phyloP scores from a whole-genome alignment of 306 rosid species.

The Quercus suber region DNA sequence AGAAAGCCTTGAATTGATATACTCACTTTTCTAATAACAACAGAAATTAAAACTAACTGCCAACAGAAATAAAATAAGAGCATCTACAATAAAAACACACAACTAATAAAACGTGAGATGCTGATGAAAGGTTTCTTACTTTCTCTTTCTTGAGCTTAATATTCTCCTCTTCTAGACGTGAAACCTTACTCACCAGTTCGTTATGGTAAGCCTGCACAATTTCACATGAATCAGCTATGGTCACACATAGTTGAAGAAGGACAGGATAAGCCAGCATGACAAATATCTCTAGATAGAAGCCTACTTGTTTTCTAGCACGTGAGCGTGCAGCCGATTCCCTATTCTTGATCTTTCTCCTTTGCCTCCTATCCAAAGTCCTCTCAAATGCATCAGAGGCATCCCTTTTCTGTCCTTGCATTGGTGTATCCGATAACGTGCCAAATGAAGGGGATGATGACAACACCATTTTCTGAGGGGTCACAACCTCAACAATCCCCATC shows the following conservation, averaged over 20 bases:
- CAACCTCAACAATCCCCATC: constrained; percentile 39
- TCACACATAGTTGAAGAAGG: background rate
- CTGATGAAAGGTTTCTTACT: constrained; percentile 31
- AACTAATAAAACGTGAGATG: background rate
- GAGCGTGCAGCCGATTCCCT: constrained; percentile 92
- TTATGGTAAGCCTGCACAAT: constrained; percentile 58
- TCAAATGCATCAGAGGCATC: constrained; percentile 54
- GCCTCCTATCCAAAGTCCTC: constrained; percentile 69
- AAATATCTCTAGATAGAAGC: background rate
- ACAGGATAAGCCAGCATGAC: constrained; percentile 5
- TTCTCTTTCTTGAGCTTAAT: constrained; percentile 63
- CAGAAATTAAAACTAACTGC: background rate
- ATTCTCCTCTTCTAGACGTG: constrained; percentile 59
- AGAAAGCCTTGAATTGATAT: background rate
- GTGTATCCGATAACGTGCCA: constrained; percentile 53
- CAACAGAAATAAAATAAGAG: background rate
- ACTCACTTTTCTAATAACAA: background rate
- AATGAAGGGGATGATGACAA: constrained; percentile 52
- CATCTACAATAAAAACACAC: background rate
- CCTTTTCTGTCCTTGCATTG: constrained; percentile 50
- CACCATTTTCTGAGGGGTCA: constrained; percentile 37
- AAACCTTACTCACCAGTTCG: constrained; percentile 66
- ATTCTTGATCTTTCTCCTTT: constrained; percentile 82
- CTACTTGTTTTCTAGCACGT: constrained; percentile 85
- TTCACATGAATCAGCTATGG: constrained; percentile 15